Conservation (phyloP, 1,139 yeast genomes). For the Hyphopichia fennica region DNA sequence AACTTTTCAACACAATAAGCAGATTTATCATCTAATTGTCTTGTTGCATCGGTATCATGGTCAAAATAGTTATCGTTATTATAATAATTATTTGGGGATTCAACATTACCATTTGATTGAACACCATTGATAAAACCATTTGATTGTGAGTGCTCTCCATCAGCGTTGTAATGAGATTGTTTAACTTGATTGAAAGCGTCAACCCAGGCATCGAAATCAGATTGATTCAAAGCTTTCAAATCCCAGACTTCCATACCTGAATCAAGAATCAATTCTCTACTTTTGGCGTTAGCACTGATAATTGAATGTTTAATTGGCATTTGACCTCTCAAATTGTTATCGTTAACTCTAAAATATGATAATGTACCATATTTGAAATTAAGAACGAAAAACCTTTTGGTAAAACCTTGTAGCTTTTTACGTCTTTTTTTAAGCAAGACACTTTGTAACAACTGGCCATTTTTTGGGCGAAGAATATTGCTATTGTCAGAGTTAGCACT, state of each 20-base stretch:
- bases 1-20: slow-evolving; percentile 12
- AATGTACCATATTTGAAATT: slow-evolving; percentile 81
- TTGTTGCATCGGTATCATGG: slow-evolving; percentile 7
- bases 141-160: slow-evolving; percentile 7
- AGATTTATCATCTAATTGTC: background rate
- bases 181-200: slow-evolving; percentile 64
- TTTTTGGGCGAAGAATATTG: slow-evolving; percentile 38
- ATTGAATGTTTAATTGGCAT: slow-evolving; percentile 84
- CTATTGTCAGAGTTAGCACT: background rate
- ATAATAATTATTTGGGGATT: background rate
- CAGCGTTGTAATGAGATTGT: slow-evolving; percentile 16
- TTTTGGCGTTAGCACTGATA: slow-evolving; percentile 72
- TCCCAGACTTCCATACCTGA: slow-evolving; percentile 97
- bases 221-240: slow-evolving; percentile 62
- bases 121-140: background rate
- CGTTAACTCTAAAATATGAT: slow-evolving; percentile 72
- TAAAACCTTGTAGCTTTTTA: slow-evolving; percentile 78
- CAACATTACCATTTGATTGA: slow-evolving; percentile 2
- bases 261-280: slow-evolving; percentile 75
- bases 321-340: slow-evolving; percentile 80
- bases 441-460: slow-evolving; percentile 72
- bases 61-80: slow-evolving; percentile 1
- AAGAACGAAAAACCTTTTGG: slow-evolving; percentile 78
- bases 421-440: slow-evolving; percentile 73
- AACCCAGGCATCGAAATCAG: slow-evolving; percentile 81